Conservation (phyloP, 2,329 filamentous ascomycete genomes). For the Xylaria sp. region DNA sequence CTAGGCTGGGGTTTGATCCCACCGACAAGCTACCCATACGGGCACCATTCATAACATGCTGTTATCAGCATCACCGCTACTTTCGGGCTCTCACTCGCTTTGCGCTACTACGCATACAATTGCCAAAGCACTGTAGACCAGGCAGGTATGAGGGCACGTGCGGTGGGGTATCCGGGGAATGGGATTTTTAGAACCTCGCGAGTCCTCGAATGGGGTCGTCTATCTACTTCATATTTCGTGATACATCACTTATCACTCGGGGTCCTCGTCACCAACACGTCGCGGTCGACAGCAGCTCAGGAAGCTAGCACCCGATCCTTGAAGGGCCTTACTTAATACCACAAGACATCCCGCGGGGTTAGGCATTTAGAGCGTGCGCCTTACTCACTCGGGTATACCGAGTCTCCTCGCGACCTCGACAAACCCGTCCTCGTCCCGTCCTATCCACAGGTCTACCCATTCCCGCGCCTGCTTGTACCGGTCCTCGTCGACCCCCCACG, state of each 20-base stretch:
- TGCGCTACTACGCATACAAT: background rate
- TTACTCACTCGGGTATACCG: constrained; percentile 34
- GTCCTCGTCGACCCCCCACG: constrained; percentile 54
- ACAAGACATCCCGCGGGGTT: no score
- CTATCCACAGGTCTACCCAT: constrained; percentile 69
- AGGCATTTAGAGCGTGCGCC: background rate
- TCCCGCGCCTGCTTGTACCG: constrained; percentile 55
- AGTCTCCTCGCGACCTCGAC: constrained; percentile 54
- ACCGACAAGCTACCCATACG: constrained; percentile 4
- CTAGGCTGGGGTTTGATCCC: background rate
- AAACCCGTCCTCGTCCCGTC: constrained; percentile 52
- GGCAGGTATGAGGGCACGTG: constrained; percentile 1
- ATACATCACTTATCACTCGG: constrained; percentile 9
- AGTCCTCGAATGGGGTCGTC: constrained; percentile 1
- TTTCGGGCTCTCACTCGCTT: constrained; percentile 6
- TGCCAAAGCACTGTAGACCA: background rate
- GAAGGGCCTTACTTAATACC: background rate
- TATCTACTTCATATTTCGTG: constrained; percentile 12
- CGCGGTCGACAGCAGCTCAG: background rate
- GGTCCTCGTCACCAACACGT: constrained; percentile 5
- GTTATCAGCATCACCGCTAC: constrained; percentile 12
- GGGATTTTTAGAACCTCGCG: background rate
- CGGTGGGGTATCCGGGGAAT: constrained; percentile 5
- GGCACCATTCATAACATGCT: background rate
- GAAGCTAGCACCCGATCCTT: background rate